Conservation (phyloP, 2,329 filamentous ascomycete genomes). For the Knoxdaviesia capensis region DNA sequence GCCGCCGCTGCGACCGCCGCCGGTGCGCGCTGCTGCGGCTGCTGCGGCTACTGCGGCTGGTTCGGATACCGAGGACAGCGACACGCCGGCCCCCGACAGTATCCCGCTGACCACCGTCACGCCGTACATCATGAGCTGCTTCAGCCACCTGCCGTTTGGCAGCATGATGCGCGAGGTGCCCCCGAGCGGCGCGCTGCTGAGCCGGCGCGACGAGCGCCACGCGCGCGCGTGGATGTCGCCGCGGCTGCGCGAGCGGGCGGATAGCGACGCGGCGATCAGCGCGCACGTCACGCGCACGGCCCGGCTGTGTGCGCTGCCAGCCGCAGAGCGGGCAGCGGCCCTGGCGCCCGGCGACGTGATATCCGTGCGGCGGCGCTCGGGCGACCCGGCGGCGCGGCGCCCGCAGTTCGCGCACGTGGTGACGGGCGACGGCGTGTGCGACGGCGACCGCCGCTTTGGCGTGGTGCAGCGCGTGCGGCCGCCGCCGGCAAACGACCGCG, state of each 20-base stretch:
- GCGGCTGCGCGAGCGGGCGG: too few relatives aligned
- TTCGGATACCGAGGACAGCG: constrained; percentile 1
- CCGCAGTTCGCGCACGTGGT: too few relatives aligned
- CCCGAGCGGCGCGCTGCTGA: background rate
- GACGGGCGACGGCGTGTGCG: constrained; percentile 18
- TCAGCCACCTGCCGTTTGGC: constrained; percentile 41
- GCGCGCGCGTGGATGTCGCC: background rate
- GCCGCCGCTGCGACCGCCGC: background rate
- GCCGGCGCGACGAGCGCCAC: background rate
- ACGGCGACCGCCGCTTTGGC: constrained; percentile 44
- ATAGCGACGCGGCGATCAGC: background rate
- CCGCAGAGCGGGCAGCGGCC: constrained; percentile 8
- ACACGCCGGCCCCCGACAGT: constrained; percentile 2
- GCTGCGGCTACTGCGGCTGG: background rate
- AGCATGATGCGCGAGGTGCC: constrained; percentile 21
- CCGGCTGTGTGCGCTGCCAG: too few relatives aligned
- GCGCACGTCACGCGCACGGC: too few relatives aligned
- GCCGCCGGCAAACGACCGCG: constrained; percentile 4
- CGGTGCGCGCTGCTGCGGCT: too few relatives aligned
- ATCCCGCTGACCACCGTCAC: constrained; percentile 47
- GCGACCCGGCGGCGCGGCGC: constrained; percentile 22
- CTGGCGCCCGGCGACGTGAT: constrained; percentile 27
- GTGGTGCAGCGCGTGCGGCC: constrained; percentile 39
- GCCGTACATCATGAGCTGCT: constrained; percentile 43
- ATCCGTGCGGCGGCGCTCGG: constrained; percentile 23